Percentiles rank a stretch among this genome's conserved stretches.
Evolutionary conservation across 805 yeast genomes (phyloP).

Genomic region (Candida insectalens): DNA sequence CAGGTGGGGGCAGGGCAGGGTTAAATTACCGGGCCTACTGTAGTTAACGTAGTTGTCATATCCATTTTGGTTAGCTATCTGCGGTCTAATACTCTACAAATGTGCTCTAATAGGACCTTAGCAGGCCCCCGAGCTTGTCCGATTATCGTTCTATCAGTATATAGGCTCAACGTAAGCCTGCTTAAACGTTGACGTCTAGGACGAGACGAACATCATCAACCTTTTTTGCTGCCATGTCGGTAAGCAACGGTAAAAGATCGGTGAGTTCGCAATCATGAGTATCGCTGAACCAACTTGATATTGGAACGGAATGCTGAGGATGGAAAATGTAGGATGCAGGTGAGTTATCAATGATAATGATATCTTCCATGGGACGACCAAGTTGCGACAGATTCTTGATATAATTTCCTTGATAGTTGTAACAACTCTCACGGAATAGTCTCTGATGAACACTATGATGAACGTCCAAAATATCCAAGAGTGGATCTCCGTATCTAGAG

Average conservation of each 20-base stretch:
- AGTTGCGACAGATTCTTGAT: conserved; percentile 89
- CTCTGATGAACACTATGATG: conserved; percentile 76
- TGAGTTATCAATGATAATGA: conserved; percentile 90
- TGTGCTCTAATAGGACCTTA: too few species aligned
- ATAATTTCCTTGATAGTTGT: conserved; percentile 87
- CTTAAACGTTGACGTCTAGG: conserved; percentile 60
- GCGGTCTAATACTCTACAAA: too few species aligned
- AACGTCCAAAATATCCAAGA: conserved; percentile 80
- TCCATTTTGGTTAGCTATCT: too few species aligned
- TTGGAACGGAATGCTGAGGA: conserved; percentile 96
- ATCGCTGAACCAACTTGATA: conserved; percentile 97
- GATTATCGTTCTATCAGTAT: too few species aligned
- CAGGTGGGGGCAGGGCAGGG: too few species aligned
- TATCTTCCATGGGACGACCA: conserved; percentile 81
- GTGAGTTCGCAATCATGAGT: conserved; percentile 91
- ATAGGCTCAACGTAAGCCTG: too few species aligned
- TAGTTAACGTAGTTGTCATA: too few species aligned
- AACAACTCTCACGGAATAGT: conserved; percentile 89
- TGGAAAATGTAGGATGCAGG: conserved; percentile 98
- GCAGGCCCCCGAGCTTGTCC: too few species aligned
- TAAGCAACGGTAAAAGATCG: conserved; percentile 84
- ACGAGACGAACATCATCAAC: conserved; percentile 84
- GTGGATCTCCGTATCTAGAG: conserved; percentile 91
- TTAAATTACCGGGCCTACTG: too few species aligned
- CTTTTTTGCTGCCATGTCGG: conserved; percentile 61